phyloP scores from a whole-genome alignment of 805 yeast genomes.

The Saccharomycopsis oosterbeekiorum region DNA sequence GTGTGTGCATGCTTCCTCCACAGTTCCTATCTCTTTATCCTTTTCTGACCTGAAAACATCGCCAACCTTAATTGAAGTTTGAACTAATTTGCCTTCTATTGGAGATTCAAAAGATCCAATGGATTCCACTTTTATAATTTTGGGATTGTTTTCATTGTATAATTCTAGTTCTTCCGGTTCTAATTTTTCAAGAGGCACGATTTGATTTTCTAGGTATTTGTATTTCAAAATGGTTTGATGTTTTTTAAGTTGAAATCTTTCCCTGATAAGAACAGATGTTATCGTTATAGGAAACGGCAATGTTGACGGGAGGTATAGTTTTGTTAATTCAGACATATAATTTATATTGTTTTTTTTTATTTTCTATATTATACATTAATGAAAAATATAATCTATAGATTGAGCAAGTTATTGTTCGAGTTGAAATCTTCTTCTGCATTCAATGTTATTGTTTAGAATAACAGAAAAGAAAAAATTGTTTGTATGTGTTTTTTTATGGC shows the following conservation, averaged over 20 bases:
- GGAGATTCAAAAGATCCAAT: conserved; percentile 80
- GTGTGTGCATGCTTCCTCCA: conserved; percentile 82
- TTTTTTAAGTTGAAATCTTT: conserved; percentile 38
- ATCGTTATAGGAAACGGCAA: conserved; percentile 63
- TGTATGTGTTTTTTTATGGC: too few species aligned
- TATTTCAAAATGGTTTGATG: conserved; percentile 50
- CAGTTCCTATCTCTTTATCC: conserved; percentile 35
- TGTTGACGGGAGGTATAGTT: conserved; percentile 47
- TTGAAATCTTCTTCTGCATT: too few species aligned
- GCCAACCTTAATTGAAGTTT: conserved; percentile 42
- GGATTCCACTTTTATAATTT: conserved; percentile 45
- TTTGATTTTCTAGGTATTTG: conserved; percentile 49
- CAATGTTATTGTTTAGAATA: too few species aligned
- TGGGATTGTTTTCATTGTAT: conserved; percentile 31
- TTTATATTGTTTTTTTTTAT: too few species aligned
- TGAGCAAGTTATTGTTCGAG: too few species aligned
- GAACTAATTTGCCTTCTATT: conserved; percentile 54
- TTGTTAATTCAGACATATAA: conserved; percentile 27
- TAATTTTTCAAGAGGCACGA: conserved; percentile 10
- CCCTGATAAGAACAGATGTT: conserved; percentile 35
- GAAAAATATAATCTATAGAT: too few species aligned
- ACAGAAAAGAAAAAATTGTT: too few species aligned
- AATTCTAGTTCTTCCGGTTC: conserved; percentile 25
- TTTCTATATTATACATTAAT: not conserved
- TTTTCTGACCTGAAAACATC: conserved; percentile 44